Percentiles rank a stretch among this genome's conserved stretches.
Evolutionary conservation across 2,329 filamentous ascomycete genomes (phyloP).

Genomic region (Chalaropsis thielavioides): DNA sequence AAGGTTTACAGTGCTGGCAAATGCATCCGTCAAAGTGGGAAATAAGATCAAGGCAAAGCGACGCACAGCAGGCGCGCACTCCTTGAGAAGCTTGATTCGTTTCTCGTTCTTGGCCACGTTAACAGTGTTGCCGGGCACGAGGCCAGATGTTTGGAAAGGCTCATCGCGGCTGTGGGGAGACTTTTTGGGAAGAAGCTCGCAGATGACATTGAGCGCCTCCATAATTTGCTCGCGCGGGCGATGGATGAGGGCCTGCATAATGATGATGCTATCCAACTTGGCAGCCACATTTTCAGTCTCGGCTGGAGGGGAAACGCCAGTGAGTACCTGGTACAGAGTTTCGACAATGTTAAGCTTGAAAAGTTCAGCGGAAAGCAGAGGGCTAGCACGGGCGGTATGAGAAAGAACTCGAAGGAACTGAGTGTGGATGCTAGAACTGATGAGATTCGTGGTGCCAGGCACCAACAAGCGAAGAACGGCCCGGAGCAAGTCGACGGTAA

Average conservation of each 20-base stretch:
- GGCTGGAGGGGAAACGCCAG: slow-evolving; percentile 79
- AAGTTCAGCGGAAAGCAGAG: slow-evolving; percentile 71
- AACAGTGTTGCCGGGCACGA: neutral
- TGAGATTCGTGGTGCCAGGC: slow-evolving; percentile 88
- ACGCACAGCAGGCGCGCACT: slow-evolving; percentile 75
- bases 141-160: slow-evolving; percentile 23
- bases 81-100: slow-evolving; percentile 63
- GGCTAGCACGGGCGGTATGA: slow-evolving; percentile 79
- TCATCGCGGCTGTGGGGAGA: slow-evolving; percentile 23
- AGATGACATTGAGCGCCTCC: slow-evolving; percentile 93
- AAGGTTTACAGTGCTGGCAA: slow-evolving; percentile 92
- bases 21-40: slow-evolving; percentile 88
- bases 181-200: slow-evolving; percentile 64
- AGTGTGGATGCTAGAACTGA: slow-evolving; percentile 87
- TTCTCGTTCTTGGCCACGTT: slow-evolving; percentile 47
- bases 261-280: slow-evolving; percentile 89
- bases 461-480: slow-evolving; percentile 76
- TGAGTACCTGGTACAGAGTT: slow-evolving; percentile 92
- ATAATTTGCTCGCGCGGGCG: slow-evolving; percentile 90
- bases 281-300: slow-evolving; percentile 62
- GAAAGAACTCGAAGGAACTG: slow-evolving; percentile 87
- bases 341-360: slow-evolving; percentile 96
- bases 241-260: slow-evolving; percentile 97
- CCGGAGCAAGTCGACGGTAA: slow-evolving; percentile 73
- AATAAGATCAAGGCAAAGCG: slow-evolving; percentile 87